A percentile compares a stretch with the other conserved stretches of the same genome.
Conservation (phyloP, 768 basidiomycete species). For the Rhodotorula paludigena region DNA sequence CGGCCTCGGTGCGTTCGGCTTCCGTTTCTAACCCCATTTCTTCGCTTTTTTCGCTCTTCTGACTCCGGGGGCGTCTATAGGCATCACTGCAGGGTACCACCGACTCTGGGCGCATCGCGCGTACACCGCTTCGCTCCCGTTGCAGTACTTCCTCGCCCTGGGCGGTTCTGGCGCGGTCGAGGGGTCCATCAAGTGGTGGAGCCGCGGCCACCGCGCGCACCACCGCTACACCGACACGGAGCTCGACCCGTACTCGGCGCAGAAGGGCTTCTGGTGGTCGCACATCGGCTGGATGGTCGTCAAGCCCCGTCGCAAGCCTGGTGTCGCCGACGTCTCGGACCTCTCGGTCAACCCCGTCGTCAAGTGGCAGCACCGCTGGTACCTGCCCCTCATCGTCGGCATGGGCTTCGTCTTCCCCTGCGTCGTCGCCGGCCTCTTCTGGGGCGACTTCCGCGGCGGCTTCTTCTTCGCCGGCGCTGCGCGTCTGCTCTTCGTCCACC, state of each 20-base stretch:
- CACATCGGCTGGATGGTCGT: constrained; percentile 82
- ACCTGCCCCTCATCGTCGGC: constrained; percentile 58
- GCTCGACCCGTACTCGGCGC: constrained; percentile 75
- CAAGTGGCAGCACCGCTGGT: constrained; percentile 71
- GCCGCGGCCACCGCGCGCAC: constrained; percentile 84
- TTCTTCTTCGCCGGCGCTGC: constrained; percentile 69
- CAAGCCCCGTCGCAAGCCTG: constrained; percentile 66
- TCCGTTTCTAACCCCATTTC: not conserved
- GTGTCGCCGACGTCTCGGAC: constrained; percentile 67
- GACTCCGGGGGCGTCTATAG: constrained; percentile 44
- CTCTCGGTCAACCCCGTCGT: constrained; percentile 64
- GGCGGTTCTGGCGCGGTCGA: constrained; percentile 88
- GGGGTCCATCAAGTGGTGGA: constrained; percentile 97
- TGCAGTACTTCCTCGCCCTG: constrained; percentile 78
- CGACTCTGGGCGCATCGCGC: constrained; percentile 94
- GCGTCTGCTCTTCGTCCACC: constrained; percentile 70
- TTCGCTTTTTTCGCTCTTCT: constrained; percentile 4
- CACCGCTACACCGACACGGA: constrained; percentile 71
- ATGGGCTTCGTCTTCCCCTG: constrained; percentile 71
- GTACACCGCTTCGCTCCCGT: constrained; percentile 80
- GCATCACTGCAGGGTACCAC: constrained; percentile 89
- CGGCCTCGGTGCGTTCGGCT: constrained; percentile 60
- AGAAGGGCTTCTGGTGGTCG: constrained; percentile 70
- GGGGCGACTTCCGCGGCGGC: constrained; percentile 72
- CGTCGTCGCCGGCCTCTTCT: constrained; percentile 63